These are phyloP conservation scores for Acidiella bohemica DNA, from an alignment of 495 filamentous ascomycete species.

Conservation along the genomic window DNA sequence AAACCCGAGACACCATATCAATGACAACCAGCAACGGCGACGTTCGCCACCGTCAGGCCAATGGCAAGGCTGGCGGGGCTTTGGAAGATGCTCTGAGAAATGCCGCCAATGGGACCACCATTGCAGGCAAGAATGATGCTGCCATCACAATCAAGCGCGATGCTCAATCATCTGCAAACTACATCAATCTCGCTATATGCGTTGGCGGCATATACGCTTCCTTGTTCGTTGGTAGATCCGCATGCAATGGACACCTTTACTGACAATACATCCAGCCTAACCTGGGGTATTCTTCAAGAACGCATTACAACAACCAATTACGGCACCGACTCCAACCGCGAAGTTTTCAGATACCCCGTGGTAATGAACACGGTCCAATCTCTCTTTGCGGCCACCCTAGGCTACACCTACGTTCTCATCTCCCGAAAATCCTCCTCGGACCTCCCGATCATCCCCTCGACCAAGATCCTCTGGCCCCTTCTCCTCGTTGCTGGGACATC, in stretches of 20 bases:
- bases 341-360: constrained; percentile 79
- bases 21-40: constrained; percentile 4
- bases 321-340: constrained; percentile 40
- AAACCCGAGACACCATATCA: neutral
- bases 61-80: constrained; percentile 5
- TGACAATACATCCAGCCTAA: constrained; percentile 43
- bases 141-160: constrained; percentile 2
- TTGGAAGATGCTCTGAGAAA: constrained; percentile 1
- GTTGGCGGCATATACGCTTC: constrained; percentile 89
- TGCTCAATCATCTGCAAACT: constrained; percentile 4
- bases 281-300: constrained; percentile 94
- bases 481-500: constrained; percentile 74
- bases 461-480: constrained; percentile 60
- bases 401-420: constrained; percentile 64
- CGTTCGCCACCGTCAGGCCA: constrained; percentile 4
- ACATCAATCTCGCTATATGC: constrained; percentile 56
- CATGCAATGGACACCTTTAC: neutral
- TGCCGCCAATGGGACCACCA: neutral
- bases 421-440: constrained; percentile 35
- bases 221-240: constrained; percentile 49
- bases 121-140: constrained; percentile 13
- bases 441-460: constrained; percentile 61
- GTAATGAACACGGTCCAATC: constrained; percentile 96
- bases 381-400: constrained; percentile 67
- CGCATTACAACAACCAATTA: constrained; percentile 94